Evolutionary conservation across 345 rosid genomes (phyloP), one percentile per base, ranked within the genome.

Genomic region (Iberis pinnata): DNA sequence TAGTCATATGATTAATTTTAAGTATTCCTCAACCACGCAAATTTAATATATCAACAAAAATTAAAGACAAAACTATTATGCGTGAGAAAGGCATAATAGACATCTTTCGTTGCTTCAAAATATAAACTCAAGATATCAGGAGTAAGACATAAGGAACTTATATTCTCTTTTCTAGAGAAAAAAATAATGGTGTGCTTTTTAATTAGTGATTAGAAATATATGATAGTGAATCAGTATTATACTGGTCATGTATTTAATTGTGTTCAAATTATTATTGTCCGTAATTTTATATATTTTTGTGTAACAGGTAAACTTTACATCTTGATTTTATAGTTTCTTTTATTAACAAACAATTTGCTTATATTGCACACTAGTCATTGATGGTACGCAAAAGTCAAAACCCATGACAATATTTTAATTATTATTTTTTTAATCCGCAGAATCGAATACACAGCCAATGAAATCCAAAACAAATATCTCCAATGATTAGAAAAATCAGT

Each of bases 121-220:
- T 59, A 38, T 59, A 45, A 66, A 33, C 59, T 52, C 31, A 44
- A 67, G 65, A 59, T 59, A 67, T 37, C 43, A 59, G 52, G 71
- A 59, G 71, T 67, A 59, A 51, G 50, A 52, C 60, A 52, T 52
- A 59, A 52, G 71, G 40, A 58, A 66, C 65, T 59, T 38, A 58
- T 66, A 59, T 66, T 52, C 56, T 49, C 71, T 20, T 22, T 22
- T 66, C 52, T 36, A 17, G 36, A 36, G n/a, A 6, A 14, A 44
- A 44, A 36, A 31, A 48, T 12, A 20, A 16, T 43, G 33, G 9
- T 33, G 13, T 43, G 53, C 64, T 58, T 65, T 63, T 26, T 3
- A 11, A n/a, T n/a, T n/a, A n/a, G n/a, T n/a, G 17, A 57, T 41
- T 24, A 48, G 12, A 42, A 42, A 39, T 13, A 57, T 43, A 40